These are phyloP conservation scores for Blastocystis hominis DNA, from an alignment of 352 stramenopile genomes.

Conservation along the genomic window DNA sequence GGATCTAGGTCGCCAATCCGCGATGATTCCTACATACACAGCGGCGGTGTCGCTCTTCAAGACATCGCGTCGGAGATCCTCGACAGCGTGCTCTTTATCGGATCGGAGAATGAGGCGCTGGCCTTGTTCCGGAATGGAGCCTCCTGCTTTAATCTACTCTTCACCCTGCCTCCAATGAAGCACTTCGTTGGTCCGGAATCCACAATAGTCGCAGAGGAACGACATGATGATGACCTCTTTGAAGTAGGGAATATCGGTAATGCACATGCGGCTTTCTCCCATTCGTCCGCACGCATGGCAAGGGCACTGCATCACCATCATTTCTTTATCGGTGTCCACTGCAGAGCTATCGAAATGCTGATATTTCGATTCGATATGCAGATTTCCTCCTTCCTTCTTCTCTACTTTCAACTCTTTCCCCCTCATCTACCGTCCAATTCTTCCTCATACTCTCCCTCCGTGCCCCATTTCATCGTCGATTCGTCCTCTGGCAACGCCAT, in stretches of 20 bases:
- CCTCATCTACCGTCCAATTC: background rate
- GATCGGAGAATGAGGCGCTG: conserved; percentile 71
- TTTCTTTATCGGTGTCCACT: conserved; percentile 55
- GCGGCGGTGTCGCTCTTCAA: conserved; percentile 77
- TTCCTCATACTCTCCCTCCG: conserved; percentile 56
- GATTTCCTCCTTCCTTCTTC: conserved; percentile 41
- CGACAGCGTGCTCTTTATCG: conserved; percentile 48
- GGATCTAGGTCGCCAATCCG: conserved; percentile 70
- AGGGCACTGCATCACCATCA: conserved; percentile 72
- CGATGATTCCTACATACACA: conserved; percentile 59
- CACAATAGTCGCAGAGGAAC: conserved; percentile 78
- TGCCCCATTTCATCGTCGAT: background rate
- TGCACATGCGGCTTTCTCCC: conserved; percentile 74
- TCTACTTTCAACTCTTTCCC: background rate
- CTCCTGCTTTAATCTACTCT: conserved; percentile 75
- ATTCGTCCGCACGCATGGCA: conserved; percentile 72
- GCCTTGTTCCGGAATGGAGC: conserved; percentile 73
- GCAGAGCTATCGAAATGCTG: conserved; percentile 44
- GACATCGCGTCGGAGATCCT: conserved; percentile 78
- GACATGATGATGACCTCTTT: conserved; percentile 84
- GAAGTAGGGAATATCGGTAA: conserved; percentile 85
- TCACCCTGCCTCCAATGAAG: background rate
- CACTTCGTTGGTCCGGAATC: conserved; percentile 77
- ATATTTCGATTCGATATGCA: conserved; percentile 53
- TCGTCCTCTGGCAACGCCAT: conserved; percentile 25